A percentile compares a stretch with the other conserved stretches of the same genome.
These are phyloP conservation scores for Eutrema heterophyllum DNA, from an alignment of 345 rosid species.

Conservation along the genomic window DNA sequence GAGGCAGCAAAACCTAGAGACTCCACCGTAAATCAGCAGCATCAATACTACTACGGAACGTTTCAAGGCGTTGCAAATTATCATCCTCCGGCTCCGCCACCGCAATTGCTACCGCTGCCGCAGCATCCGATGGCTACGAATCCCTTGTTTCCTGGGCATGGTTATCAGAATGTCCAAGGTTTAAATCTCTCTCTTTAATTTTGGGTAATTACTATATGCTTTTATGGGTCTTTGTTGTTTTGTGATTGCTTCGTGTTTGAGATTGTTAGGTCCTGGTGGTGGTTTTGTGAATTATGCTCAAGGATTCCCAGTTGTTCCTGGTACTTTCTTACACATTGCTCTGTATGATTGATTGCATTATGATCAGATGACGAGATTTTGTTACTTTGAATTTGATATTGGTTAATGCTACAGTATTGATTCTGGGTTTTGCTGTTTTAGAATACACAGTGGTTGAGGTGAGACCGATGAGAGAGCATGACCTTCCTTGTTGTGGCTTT, in stretches of 20 bases:
- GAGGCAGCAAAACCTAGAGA: constrained; percentile 41
- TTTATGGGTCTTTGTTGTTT: background rate
- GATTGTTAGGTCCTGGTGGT: constrained; percentile 18
- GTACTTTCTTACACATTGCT: background rate
- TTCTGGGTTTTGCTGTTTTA: constrained; percentile 20
- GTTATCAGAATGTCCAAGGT: constrained; percentile 53
- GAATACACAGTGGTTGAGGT: constrained; percentile 59
- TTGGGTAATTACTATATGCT: background rate
- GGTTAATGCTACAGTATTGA: background rate
- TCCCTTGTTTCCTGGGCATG: constrained; percentile 33
- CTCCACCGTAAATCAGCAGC: constrained; percentile 19
- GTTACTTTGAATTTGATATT: background rate
- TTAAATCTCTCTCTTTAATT: background rate
- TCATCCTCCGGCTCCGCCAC: constrained; percentile 43
- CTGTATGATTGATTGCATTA: background rate
- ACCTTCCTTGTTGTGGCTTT: constrained; percentile 79
- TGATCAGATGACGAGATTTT: constrained; percentile 3
- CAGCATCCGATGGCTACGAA: constrained; percentile 14
- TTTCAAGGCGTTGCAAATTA: constrained; percentile 88
- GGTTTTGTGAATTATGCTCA: constrained; percentile 28
- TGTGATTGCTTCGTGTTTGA: background rate
- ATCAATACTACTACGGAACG: constrained; percentile 60
- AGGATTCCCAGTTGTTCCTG: constrained; percentile 32
- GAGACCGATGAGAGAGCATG: constrained; percentile 40
- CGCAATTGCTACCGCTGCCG: constrained; percentile 44